A percentile compares a stretch with the other conserved stretches of the same genome.
Conservation (phyloP, 2,329 filamentous ascomycete genomes). For the Sarocladium oryzae region DNA sequence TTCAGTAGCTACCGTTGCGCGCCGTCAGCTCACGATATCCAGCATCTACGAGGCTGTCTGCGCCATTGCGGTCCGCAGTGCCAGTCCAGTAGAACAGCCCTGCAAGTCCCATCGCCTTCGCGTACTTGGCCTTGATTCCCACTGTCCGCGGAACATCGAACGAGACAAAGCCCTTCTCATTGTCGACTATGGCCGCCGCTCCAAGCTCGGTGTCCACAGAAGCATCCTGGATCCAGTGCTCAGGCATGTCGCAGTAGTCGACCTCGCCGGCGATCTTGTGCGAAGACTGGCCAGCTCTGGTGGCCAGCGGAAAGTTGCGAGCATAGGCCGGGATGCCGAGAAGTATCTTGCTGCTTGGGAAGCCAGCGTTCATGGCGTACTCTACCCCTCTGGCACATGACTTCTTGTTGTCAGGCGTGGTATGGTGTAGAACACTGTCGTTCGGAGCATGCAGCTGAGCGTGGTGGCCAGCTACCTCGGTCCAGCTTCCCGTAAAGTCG, state of each 20-base stretch:
- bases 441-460: conserved; percentile 49
- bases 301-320: conserved; percentile 50
- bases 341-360: conserved; percentile 51
- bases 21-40: conserved; percentile 42
- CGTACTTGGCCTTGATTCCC: conserved; percentile 53
- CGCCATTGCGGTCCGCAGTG: conserved; percentile 47
- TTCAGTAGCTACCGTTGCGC: no score
- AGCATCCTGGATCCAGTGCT: conserved; percentile 34
- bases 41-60: conserved; percentile 52
- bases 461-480: conserved; percentile 53
- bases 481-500: conserved; percentile 61
- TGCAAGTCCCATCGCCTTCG: conserved; percentile 45
- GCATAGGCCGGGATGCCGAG: conserved; percentile 60
- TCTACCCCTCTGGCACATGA: conserved; percentile 51
- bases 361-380: conserved; percentile 46
- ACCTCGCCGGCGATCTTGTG: conserved; percentile 41
- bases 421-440: conserved; percentile 15
- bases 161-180: conserved; percentile 48
- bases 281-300: conserved; percentile 46
- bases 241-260: conserved; percentile 57
- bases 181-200: conserved; percentile 37
- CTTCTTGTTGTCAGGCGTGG: background rate
- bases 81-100: conserved; percentile 67
- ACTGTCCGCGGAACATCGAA: conserved; percentile 60
- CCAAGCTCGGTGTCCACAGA: conserved; percentile 43